These are phyloP conservation scores for Hemileccinum rubropunctum DNA, from an alignment of 768 basidiomycete genomes.

Conservation along the genomic window DNA sequence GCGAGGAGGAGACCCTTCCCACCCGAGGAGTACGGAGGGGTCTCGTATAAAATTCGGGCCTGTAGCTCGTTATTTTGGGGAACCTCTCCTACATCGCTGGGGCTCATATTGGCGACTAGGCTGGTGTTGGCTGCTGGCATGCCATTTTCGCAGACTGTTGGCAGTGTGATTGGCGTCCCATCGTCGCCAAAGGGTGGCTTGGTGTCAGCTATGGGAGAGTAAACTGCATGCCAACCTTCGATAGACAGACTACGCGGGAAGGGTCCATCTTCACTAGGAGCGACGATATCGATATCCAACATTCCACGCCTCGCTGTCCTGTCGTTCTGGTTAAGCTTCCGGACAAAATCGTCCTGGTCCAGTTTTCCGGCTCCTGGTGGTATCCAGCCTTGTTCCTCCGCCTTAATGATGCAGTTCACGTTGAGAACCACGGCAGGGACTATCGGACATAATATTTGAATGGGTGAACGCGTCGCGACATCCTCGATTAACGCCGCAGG, in stretches of 20 bases:
- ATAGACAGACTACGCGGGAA: background rate
- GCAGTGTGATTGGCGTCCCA: background rate
- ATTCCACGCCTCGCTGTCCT: no score
- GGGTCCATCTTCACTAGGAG: background rate
- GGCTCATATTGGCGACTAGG: background rate
- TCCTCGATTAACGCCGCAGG: constrained; percentile 3
- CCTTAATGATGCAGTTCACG: background rate
- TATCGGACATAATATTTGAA: background rate
- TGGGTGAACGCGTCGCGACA: constrained; percentile 12
- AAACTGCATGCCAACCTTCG: background rate
- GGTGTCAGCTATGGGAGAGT: background rate
- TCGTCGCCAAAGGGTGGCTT: background rate
- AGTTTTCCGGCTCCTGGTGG: background rate
- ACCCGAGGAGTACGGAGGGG: background rate
- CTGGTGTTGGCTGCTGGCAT: background rate
- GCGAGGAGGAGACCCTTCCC: no score
- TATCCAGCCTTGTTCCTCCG: background rate
- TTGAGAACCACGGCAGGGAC: constrained; percentile 7
- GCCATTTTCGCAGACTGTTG: background rate
- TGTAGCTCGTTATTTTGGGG: background rate
- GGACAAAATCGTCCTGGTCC: background rate
- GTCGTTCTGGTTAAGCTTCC: background rate
- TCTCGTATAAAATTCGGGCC: background rate
- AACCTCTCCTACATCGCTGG: background rate
- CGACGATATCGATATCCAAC: no score